Base-by-base conservation (phyloP, 2,329 filamentous ascomycete genomes). In the Pleurostoma richardsiae region DNA sequence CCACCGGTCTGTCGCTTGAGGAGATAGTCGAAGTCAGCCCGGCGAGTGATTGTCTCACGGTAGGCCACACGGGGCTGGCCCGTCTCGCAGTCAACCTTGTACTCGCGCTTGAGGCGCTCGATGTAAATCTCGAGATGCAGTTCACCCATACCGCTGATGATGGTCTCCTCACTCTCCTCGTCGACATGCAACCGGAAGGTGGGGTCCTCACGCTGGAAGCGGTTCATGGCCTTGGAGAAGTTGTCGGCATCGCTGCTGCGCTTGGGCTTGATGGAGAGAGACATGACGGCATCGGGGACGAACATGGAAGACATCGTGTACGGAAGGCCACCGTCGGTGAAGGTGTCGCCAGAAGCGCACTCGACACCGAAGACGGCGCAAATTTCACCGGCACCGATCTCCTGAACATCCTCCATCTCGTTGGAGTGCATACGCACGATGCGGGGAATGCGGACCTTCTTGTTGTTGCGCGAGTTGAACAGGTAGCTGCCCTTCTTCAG, bases 341-440 rank as follows among this genome's bases (percentile, higher is more conserved):
- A 99, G 40, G 92, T 97, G 67, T 99, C 94, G 59, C 94, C 94
- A 40, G 92, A 97, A 33, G 94, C 91, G 66, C 94, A 99, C 59
- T 99, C 94, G 46, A 99, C 88, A 61, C 94, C 94, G 63, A 99
- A 99, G 49, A 99, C 94, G 51, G 94, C 94, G 64, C 94, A 99
- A 54, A 99, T 99, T 69, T 99, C 94, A 68, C 94, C 94, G 45
- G 94, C 92, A 44, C 91, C 90, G 53, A 99, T 86, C 67, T 96
- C 91, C 47, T 72, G 76, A 30, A 96, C 90, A 62, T 99, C 94
- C 68, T 99, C 94, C 92, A 99, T 96, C 63, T 99, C 94, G 64
- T 97, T 96, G 41, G 91, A 96, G 75, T 99, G 94, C 94, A 99
- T 99, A 52, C 94, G 90, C 52, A 99, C 94, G 59, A 99, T 97